phyloP scores from a whole-genome alignment of 2,329 filamentous ascomycete genomes.

The Aureobasidium sp. region DNA sequence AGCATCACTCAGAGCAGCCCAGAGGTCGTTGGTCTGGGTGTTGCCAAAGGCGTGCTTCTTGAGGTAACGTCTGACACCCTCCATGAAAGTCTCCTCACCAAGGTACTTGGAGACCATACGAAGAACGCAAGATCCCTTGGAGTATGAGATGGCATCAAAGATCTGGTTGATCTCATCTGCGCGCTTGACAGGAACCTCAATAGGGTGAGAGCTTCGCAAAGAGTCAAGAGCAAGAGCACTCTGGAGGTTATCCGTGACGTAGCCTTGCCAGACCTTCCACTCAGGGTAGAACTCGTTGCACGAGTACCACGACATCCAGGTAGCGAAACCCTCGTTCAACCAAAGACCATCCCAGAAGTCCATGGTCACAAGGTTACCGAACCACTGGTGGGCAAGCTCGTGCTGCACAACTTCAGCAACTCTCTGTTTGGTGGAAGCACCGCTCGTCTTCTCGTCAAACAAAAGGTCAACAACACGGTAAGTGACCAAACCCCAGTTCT shows the following conservation, averaged over 20 bases:
- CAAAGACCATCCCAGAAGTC: slow-evolving; percentile 92
- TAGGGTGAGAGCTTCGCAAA: slow-evolving; percentile 87
- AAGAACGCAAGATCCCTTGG: slow-evolving; percentile 90
- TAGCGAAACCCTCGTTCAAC: slow-evolving; percentile 91
- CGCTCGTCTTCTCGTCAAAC: slow-evolving; percentile 84
- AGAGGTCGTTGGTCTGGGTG: slow-evolving; percentile 83
- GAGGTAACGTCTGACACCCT: slow-evolving; percentile 83
- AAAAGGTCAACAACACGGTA: slow-evolving; percentile 89
- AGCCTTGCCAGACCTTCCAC: slow-evolving; percentile 96
- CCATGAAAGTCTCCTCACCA: slow-evolving; percentile 86
- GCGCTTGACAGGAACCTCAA: slow-evolving; percentile 91
- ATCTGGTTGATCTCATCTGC: slow-evolving; percentile 97
- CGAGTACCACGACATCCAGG: slow-evolving; percentile 90
- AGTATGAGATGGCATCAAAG: slow-evolving; percentile 95
- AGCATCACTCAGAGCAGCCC: slow-evolving; percentile 78
- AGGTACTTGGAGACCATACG: slow-evolving; percentile 97
- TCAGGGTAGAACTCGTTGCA: slow-evolving; percentile 94
- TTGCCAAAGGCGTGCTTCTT: slow-evolving; percentile 97
- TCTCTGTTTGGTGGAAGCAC: slow-evolving; percentile 82
- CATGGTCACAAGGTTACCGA: slow-evolving; percentile 96
- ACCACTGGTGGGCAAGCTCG: slow-evolving; percentile 96
- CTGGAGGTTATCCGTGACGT: slow-evolving; percentile 88
- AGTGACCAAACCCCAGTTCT: slow-evolving; percentile 96
- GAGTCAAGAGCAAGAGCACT: slow-evolving; percentile 83
- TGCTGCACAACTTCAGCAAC: slow-evolving; percentile 95